phyloP scores from a whole-genome alignment of 2,329 filamentous ascomycete species.

The Thielaviopsis ethacetica region DNA sequence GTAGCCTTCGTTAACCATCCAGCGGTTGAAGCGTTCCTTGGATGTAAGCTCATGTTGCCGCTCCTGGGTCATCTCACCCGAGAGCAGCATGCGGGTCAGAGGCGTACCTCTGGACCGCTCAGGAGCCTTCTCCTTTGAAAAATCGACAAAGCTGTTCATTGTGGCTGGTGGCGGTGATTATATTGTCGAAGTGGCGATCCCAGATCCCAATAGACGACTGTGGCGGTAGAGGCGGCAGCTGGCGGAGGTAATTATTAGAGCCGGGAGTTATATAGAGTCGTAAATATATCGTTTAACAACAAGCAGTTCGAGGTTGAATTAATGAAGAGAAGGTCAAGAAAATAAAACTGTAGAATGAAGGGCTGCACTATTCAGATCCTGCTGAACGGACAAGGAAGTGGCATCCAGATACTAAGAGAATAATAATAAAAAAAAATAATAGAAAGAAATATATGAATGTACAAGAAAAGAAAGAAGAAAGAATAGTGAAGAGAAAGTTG shows the following conservation, averaged over 20 bases:
- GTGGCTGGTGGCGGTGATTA: background rate
- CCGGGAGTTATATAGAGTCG: background rate
- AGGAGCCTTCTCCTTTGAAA: conserved; percentile 20
- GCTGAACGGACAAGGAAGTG: conserved; percentile 28
- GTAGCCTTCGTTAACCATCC: conserved; percentile 85
- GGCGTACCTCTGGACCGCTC: conserved; percentile 73
- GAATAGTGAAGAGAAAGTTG: background rate
- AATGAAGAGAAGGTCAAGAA: background rate
- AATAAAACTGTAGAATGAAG: background rate
- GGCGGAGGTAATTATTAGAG: background rate
- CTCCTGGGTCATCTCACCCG: conserved; percentile 66
- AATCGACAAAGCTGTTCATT: conserved; percentile 8
- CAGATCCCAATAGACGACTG: conserved; percentile 3
- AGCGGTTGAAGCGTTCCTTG: conserved; percentile 61
- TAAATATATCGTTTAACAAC: background rate
- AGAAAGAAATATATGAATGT: conserved; percentile 15
- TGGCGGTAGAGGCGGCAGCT: background rate
- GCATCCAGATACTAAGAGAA: conserved; percentile 5
- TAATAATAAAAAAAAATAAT: conserved; percentile 2
- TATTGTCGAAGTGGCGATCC: background rate
- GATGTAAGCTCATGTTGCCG: conserved; percentile 49
- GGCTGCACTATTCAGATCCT: conserved; percentile 31
- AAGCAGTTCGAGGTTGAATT: conserved; percentile 3
- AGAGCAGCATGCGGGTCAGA: conserved; percentile 66
- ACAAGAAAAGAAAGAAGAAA: background rate